Percentiles rank a stretch among this genome's conserved stretches.
These are phyloP conservation scores for Sporothrix protearum DNA, from an alignment of 2,329 filamentous ascomycete genomes.

Conservation along the genomic window DNA sequence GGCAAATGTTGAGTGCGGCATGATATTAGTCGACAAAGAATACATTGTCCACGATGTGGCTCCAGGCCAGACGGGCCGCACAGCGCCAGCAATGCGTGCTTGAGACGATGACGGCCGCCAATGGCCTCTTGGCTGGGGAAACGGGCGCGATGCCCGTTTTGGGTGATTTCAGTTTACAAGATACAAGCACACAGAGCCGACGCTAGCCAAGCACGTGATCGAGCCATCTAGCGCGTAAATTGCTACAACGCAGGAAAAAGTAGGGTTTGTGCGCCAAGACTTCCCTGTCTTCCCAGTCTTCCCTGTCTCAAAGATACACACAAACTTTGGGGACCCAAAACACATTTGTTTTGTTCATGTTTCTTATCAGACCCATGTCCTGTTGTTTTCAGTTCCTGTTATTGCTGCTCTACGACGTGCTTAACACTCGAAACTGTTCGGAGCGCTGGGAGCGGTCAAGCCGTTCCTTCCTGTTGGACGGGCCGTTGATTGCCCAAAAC, in stretches of 20 bases:
- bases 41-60: neutral
- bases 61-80: constrained; percentile 12
- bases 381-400: neutral
- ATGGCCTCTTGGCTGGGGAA: neutral
- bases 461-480: neutral
- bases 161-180: neutral
- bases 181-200: too few relatives aligned
- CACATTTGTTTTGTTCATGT: neutral
- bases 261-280: constrained; percentile 3
- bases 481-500: neutral
- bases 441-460: neutral
- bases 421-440: neutral
- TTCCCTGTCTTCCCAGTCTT: neutral
- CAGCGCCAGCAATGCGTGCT: constrained; percentile 1
- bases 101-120: neutral
- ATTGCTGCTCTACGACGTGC: neutral
- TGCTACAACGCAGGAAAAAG: neutral
- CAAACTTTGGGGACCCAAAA: neutral
- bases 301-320: constrained; percentile 14
- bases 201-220: constrained; percentile 3
- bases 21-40: neutral
- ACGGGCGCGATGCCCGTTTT: constrained; percentile 2
- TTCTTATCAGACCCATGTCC: constrained; percentile 10
- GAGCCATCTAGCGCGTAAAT: neutral
- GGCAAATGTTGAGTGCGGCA: neutral